These are phyloP conservation scores for Leccinum longicurvipes DNA, from an alignment of 768 basidiomycete genomes.

Conservation along the genomic window DNA sequence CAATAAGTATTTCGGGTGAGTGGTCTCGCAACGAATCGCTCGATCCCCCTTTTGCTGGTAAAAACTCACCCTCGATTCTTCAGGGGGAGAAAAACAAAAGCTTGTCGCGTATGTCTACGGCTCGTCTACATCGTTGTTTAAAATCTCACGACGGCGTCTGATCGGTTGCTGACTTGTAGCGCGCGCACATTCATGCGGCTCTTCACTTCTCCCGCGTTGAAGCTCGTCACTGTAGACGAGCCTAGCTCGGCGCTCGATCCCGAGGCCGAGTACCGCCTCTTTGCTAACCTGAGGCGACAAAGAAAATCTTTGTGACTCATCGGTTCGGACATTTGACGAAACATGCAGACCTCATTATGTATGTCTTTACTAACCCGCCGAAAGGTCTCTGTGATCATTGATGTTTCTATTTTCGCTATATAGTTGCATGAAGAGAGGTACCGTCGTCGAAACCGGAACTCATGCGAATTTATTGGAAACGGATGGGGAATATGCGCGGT, in stretches of 20 bases:
- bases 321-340: conserved; percentile 38
- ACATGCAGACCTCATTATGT: conserved; percentile 38
- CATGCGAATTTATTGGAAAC: conserved; percentile 29
- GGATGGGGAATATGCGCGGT: conserved; percentile 32
- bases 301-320: conserved; percentile 39
- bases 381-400: no score
- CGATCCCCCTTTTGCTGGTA: no score
- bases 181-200: conserved; percentile 43
- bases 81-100: conserved; percentile 33
- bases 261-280: conserved; percentile 32
- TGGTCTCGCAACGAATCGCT: not conserved
- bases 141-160: no score
- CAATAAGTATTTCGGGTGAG: conserved; percentile 24
- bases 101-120: conserved; percentile 31
- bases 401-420: not conserved
- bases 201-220: conserved; percentile 23
- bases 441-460: conserved; percentile 31
- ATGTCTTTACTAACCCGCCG: conserved; percentile 10
- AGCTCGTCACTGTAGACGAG: conserved; percentile 35
- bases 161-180: no score
- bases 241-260: conserved; percentile 40
- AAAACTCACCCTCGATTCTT: not conserved
- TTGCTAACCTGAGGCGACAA: conserved; percentile 24
- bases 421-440: conserved; percentile 34
- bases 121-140: no score